Percentiles rank a stretch among this genome's conserved stretches.
phyloP scores from a whole-genome alignment of 2,329 filamentous ascomycete genomes.

The Phoma herbarum region DNA sequence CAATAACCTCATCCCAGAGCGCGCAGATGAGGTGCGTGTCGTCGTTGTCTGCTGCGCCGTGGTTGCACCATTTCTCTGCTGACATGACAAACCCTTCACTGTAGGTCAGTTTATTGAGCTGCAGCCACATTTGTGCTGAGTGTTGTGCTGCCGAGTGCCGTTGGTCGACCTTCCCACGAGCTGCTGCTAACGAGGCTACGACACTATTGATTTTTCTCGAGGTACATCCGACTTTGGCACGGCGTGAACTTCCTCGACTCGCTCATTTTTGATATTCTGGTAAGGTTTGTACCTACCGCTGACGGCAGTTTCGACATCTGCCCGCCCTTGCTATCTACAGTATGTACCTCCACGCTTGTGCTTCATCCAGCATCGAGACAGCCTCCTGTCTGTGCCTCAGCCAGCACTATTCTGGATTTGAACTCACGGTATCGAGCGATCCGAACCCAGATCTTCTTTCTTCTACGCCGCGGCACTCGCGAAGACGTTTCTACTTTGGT shows the following conservation, averaged over 20 bases:
- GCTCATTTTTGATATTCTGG: slow-evolving; percentile 10
- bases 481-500: slow-evolving; percentile 3
- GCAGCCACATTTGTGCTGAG: slow-evolving; percentile 17
- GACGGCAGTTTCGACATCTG: slow-evolving; percentile 22
- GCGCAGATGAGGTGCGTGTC: slow-evolving; percentile 12
- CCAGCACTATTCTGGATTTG: slow-evolving; percentile 4
- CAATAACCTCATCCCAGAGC: slow-evolving; percentile 11
- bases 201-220: slow-evolving; percentile 17
- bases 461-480: background rate
- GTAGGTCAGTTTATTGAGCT: slow-evolving; percentile 15
- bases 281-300: slow-evolving; percentile 20
- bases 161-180: slow-evolving; percentile 2
- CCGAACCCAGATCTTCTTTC: background rate
- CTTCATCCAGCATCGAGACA: slow-evolving; percentile 12
- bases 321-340: slow-evolving; percentile 17
- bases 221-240: slow-evolving; percentile 14
- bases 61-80: slow-evolving; percentile 12
- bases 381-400: slow-evolving; percentile 19
- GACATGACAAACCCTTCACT: slow-evolving; percentile 9
- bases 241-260: slow-evolving; percentile 9
- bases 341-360: slow-evolving; percentile 14
- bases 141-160: slow-evolving; percentile 9
- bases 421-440: background rate
- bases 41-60: slow-evolving; percentile 3
- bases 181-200: slow-evolving; percentile 1